Conservation (phyloP, 1,284 basidiomycete species). For the Puccinia triticina region DNA sequence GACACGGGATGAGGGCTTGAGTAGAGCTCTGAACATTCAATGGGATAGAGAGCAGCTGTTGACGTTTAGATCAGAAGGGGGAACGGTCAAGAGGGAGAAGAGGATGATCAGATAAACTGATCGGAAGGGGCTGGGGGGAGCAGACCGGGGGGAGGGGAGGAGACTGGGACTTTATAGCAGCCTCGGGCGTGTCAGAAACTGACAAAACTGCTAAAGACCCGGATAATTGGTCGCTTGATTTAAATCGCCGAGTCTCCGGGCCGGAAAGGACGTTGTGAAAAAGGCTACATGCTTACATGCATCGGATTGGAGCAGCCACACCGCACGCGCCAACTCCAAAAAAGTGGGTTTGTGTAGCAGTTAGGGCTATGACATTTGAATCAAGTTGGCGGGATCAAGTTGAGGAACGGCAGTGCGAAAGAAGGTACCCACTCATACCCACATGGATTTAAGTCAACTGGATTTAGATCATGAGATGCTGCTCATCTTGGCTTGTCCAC, state of each 20-base stretch:
- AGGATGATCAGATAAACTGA: conserved; percentile 5
- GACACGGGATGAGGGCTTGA: conserved; percentile 12
- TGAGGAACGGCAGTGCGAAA: too few species aligned
- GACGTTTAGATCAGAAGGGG: background rate
- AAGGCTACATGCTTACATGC: background rate
- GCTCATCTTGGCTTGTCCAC: too few species aligned
- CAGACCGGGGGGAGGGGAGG: background rate
- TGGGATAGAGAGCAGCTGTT: background rate
- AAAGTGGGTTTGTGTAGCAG: background rate
- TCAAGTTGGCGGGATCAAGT: too few species aligned
- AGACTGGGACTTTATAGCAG: conserved; percentile 9
- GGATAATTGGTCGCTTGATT: background rate
- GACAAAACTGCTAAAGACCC: background rate
- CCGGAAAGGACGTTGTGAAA: conserved; percentile 17
- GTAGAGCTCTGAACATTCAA: conserved; percentile 9
- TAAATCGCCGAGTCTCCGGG: conserved; percentile 9
- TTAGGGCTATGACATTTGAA: conserved; percentile 3
- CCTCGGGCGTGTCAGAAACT: conserved; percentile 1
- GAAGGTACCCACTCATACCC: too few species aligned
- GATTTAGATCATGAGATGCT: too few species aligned
- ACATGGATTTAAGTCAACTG: too few species aligned
- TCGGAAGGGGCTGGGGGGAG: conserved; percentile 3
- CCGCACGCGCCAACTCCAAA: background rate
- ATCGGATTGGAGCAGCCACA: background rate
- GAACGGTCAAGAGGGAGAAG: conserved; percentile 19